Base-by-base conservation (phyloP, 352 stramenopile genomes). In the Halophytophthora polymorphica region DNA sequence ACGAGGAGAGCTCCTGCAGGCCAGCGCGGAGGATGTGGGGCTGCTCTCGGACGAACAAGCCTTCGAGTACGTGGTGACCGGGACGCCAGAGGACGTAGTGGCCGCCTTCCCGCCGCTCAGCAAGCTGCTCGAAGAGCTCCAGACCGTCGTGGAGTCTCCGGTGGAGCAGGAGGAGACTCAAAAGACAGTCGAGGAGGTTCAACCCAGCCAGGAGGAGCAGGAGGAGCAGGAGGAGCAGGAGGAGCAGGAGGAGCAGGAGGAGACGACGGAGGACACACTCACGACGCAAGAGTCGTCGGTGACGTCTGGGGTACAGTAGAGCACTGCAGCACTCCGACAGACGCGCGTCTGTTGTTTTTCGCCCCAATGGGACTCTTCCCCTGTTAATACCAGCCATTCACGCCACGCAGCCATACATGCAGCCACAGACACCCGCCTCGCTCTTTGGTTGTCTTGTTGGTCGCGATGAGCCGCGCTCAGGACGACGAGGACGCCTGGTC, bases 21-120 rank as follows among this genome's bases (percentile, higher is more conserved):
- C 69, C 29, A 64, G 45, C 6, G 53, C 42, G 21, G 69, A 79
- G 15, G 63, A 75, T n/a, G 47, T 59, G 17, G 71, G 71, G 29
- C n/a, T 79, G 21, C 47, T 83, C 12, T 62, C 69, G 1, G 66
- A 79, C 18, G 66, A 77, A 3, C 59, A 65, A 14, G 66, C 66
- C 3, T 70, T 73, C n/a, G 68, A 79, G 21, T 83, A 73, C 36
- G 50, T 79, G 7, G 49, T 67, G 6, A 64, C 59, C 3, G 60
- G 73, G 33, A 65, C 38, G 2, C 39, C 58, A 2, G 56, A 71
- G 36, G 63, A 61, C 1, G 41, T 79, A 10, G 42, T 83, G 14
- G 57, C 38, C 11, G 59, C 60, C 2, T 75, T 64, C 18, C 56
- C 51, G 7, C 44, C 52, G 13, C 55, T 83, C 10, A 45, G 57